Evolutionary conservation across 2,329 filamentous ascomycete species (phyloP).

Genomic region (Knoxdaviesia proteae): DNA sequence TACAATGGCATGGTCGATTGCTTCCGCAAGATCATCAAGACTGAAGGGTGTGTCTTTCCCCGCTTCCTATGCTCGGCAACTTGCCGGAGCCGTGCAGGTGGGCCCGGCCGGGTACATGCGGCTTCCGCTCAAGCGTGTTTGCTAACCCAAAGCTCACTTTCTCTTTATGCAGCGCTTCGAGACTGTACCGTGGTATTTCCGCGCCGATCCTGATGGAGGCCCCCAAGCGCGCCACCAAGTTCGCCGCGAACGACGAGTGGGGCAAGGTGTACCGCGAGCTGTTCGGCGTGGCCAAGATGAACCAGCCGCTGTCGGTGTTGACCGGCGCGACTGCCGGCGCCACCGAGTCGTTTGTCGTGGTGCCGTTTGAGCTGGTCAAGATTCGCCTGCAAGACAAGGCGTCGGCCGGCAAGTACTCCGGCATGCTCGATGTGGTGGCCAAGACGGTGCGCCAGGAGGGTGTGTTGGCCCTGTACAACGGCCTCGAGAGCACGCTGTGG

Average conservation of each 20-base stretch:
- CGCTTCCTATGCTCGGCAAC: neutral
- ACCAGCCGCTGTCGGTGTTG: conserved; percentile 72
- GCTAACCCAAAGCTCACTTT: neutral
- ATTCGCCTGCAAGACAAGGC: conserved; percentile 93
- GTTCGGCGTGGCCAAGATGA: conserved; percentile 76
- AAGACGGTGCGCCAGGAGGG: conserved; percentile 78
- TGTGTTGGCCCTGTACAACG: conserved; percentile 78
- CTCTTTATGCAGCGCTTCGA: conserved; percentile 41
- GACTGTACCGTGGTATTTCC: conserved; percentile 85
- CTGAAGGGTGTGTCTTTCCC: conserved; percentile 57
- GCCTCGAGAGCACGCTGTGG: conserved; percentile 92
- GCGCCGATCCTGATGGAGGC: conserved; percentile 97
- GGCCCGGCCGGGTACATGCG: neutral
- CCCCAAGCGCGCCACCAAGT: conserved; percentile 85
- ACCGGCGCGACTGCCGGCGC: conserved; percentile 90
- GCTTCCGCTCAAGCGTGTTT: neutral
- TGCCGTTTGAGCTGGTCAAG: conserved; percentile 96
- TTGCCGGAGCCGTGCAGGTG: neutral
- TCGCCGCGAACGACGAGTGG: conserved; percentile 98
- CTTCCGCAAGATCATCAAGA: conserved; percentile 88
- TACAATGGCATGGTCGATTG: conserved; percentile 98
- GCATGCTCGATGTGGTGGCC: conserved; percentile 57
- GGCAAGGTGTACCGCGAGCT: conserved; percentile 77
- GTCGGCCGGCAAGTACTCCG: conserved; percentile 69
- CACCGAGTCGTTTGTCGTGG: conserved; percentile 89